These are phyloP conservation scores for Erythrophleum fordii DNA, from an alignment of 306 rosid genomes.

Conservation along the genomic window DNA sequence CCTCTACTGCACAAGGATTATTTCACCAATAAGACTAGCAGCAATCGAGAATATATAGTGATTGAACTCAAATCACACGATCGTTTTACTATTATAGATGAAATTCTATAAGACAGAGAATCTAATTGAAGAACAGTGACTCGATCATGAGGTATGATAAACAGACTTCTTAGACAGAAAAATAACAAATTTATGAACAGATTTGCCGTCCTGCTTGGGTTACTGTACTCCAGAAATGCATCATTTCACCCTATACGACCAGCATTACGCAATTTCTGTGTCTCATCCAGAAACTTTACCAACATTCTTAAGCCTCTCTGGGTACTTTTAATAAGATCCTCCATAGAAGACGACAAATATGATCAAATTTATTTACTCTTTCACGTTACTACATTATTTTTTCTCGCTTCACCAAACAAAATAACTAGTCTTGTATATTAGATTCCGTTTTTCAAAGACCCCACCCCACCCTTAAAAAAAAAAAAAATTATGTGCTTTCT, in stretches of 20 bases:
- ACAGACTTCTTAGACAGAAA: too few species aligned
- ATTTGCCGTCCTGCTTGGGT: not conserved
- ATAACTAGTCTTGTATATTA: not conserved
- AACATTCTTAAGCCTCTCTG: not conserved
- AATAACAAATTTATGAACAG: not conserved
- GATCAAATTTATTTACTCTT: not conserved
- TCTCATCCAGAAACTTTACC: not conserved
- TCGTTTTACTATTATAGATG: not conserved
- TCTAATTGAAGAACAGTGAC: not conserved
- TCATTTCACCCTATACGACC: not conserved
- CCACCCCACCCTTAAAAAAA: not conserved
- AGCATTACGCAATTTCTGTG: not conserved
- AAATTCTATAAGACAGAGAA: not conserved
- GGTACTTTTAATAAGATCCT: not conserved
- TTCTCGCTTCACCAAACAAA: not conserved
- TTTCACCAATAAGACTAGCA: not conserved
- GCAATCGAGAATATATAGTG: not conserved
- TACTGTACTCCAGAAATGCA: not conserved
- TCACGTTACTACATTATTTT: not conserved
- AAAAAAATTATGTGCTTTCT: too few species aligned
- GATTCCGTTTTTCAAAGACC: not conserved
- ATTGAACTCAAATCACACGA: not conserved
- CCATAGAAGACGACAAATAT: not conserved
- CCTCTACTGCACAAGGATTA: conserved; percentile 62
- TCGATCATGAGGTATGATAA: too few species aligned